These are phyloP conservation scores for Leccinum pachyderme DNA, from an alignment of 1,284 basidiomycete genomes.

Conservation along the genomic window DNA sequence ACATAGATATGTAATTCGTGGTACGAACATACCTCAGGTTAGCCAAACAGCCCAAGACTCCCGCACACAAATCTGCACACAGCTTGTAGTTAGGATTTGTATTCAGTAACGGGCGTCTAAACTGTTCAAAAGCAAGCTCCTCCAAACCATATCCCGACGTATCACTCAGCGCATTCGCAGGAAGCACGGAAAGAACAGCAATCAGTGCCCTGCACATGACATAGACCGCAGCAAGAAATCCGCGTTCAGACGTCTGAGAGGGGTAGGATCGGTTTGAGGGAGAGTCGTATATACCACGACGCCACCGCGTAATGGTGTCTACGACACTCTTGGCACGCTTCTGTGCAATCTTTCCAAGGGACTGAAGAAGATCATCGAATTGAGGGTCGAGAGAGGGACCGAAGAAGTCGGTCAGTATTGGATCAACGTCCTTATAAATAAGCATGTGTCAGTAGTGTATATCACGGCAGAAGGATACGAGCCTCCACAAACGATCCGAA, in stretches of 20 bases:
- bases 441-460: slow-evolving; percentile 6
- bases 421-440: slow-evolving; percentile 60
- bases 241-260: slow-evolving; percentile 57
- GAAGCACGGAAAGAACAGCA: slow-evolving; percentile 68
- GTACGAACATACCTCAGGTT: slow-evolving; percentile 56
- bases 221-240: slow-evolving; percentile 79
- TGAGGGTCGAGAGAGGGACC: slow-evolving; percentile 70
- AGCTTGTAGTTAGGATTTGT: slow-evolving; percentile 73
- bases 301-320: slow-evolving; percentile 88
- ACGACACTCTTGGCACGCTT: slow-evolving; percentile 84
- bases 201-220: slow-evolving; percentile 86
- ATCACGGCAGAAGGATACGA: not conserved
- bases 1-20: not conserved
- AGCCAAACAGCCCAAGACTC: slow-evolving; percentile 80
- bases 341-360: slow-evolving; percentile 84
- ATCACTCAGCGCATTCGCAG: slow-evolving; percentile 76
- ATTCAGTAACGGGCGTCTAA: slow-evolving; percentile 63
- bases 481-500: not conserved
- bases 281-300: slow-evolving; percentile 70
- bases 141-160: slow-evolving; percentile 77
- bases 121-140: slow-evolving; percentile 84
- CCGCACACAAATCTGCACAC: slow-evolving; percentile 79
- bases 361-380: slow-evolving; percentile 79
- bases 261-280: slow-evolving; percentile 47
- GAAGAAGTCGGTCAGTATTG: slow-evolving; percentile 62